Percentiles rank a stretch among this genome's conserved stretches.
These are phyloP conservation scores for Ajuga chamaepitys DNA, from an alignment of 257 asterid species.

Conservation along the genomic window DNA sequence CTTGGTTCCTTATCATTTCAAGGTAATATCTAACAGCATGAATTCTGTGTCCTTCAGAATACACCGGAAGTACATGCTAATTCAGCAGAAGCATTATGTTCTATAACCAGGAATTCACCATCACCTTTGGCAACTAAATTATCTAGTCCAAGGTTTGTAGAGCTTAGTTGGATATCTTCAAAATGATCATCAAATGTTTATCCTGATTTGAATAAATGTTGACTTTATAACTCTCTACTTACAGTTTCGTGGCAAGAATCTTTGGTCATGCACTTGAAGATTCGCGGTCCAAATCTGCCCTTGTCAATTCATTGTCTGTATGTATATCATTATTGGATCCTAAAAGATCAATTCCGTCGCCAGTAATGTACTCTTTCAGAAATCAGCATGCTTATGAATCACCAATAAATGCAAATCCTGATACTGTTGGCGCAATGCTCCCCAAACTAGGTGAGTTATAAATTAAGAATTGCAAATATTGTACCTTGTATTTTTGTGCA, in stretches of 20 bases:
- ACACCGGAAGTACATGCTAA: slow-evolving; percentile 92
- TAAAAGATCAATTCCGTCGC: slow-evolving; percentile 65
- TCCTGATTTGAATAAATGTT: background rate
- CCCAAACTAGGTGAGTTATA: slow-evolving; percentile 70
- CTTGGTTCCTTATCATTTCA: background rate
- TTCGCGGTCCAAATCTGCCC: slow-evolving; percentile 76
- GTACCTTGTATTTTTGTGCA: background rate
- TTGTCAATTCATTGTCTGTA: slow-evolving; percentile 77
- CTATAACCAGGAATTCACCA: slow-evolving; percentile 80
- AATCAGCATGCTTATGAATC: slow-evolving; percentile 69
- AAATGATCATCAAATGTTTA: background rate
- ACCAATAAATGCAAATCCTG: slow-evolving; percentile 60
- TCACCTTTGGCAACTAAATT: slow-evolving; percentile 84
- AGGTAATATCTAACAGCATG: background rate
- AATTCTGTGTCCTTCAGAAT: slow-evolving; percentile 38
- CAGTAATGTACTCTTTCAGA: slow-evolving; percentile 71
- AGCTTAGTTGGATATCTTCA: slow-evolving; percentile 1
- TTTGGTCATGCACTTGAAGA: slow-evolving; percentile 88
- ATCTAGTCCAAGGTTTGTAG: slow-evolving; percentile 75
- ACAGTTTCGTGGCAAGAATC: slow-evolving; percentile 85
- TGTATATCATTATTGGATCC: slow-evolving; percentile 94
- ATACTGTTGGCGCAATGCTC: slow-evolving; percentile 90
- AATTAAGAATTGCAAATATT: background rate
- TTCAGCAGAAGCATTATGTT: slow-evolving; percentile 88
- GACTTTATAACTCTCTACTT: slow-evolving; percentile 5